Conservation (phyloP, 495 filamentous ascomycete genomes). For the Penicillium taxi region DNA sequence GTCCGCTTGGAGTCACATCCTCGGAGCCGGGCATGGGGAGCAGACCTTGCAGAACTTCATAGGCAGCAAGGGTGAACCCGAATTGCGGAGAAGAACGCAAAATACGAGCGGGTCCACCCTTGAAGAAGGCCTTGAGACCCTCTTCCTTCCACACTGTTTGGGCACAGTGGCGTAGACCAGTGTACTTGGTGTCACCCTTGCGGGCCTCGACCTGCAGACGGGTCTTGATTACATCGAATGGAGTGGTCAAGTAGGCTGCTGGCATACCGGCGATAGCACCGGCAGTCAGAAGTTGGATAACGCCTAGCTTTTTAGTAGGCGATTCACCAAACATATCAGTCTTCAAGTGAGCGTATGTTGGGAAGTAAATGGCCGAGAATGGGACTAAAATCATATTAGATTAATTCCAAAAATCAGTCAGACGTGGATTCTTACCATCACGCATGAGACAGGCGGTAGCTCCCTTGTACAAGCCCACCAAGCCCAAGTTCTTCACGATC, state of each 20-base stretch:
- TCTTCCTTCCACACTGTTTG: slow-evolving; percentile 78
- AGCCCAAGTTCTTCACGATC: slow-evolving; percentile 91
- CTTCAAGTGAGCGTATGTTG: slow-evolving; percentile 90
- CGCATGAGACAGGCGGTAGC: slow-evolving; percentile 93
- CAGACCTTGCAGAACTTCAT: slow-evolving; percentile 79
- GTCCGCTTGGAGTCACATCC: slow-evolving; percentile 35
- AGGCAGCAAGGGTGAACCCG: slow-evolving; percentile 91
- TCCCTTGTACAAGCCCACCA: slow-evolving; percentile 95
- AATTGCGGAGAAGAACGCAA: slow-evolving; percentile 93
- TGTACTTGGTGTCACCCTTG: slow-evolving; percentile 86
- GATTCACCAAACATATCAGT: slow-evolving; percentile 87
- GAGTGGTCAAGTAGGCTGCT: slow-evolving; percentile 92
- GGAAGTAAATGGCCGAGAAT: slow-evolving; percentile 98
- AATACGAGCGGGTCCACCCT: slow-evolving; percentile 92
- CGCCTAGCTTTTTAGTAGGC: slow-evolving; percentile 79
- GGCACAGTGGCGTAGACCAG: slow-evolving; percentile 78
- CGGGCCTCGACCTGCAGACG: slow-evolving; percentile 93
- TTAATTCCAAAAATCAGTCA: slow-evolving; percentile 1
- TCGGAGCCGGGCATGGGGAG: slow-evolving; percentile 71
- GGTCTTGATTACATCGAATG: slow-evolving; percentile 98
- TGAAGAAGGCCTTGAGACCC: slow-evolving; percentile 94
- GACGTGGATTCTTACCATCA: slow-evolving; percentile 43
- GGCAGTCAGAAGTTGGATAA: slow-evolving; percentile 86
- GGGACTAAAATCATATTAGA: slow-evolving; percentile 49
- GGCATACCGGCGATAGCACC: slow-evolving; percentile 99